These are phyloP conservation scores for Phytophthora tubulina DNA, from an alignment of 352 stramenopile species.

Conservation along the genomic window DNA sequence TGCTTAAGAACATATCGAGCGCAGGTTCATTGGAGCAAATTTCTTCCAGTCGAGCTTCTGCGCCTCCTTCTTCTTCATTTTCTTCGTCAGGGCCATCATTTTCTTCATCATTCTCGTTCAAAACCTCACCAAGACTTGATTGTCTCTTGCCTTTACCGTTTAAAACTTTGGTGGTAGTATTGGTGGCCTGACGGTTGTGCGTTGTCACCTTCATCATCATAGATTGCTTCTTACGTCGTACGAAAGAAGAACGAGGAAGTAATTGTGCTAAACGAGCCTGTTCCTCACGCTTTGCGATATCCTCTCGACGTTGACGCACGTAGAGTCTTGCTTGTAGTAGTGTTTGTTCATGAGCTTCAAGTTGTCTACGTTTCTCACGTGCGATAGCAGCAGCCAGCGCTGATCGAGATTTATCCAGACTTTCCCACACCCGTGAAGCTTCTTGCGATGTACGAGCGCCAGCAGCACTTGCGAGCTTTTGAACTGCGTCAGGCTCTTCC, in stretches of 20 bases:
- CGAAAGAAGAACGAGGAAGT: constrained; percentile 71
- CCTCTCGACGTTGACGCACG: constrained; percentile 57
- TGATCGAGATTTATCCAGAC: constrained; percentile 55
- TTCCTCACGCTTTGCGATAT: constrained; percentile 67
- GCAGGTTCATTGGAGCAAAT: constrained; percentile 66
- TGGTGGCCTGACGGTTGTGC: constrained; percentile 36
- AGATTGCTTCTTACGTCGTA: constrained; percentile 72
- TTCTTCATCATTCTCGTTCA: constrained; percentile 33
- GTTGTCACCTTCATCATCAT: constrained; percentile 69
- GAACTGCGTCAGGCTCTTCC: constrained; percentile 73
- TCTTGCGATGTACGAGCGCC: constrained; percentile 64
- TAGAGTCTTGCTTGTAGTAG: constrained; percentile 49
- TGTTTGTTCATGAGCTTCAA: constrained; percentile 43
- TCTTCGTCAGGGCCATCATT: constrained; percentile 28
- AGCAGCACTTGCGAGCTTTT: constrained; percentile 59
- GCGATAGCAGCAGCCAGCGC: constrained; percentile 53
- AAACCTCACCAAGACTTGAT: constrained; percentile 22
- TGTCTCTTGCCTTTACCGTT: constrained; percentile 14
- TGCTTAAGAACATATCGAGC: constrained; percentile 68
- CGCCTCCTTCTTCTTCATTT: constrained; percentile 35
- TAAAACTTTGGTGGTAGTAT: constrained; percentile 10
- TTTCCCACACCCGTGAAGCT: constrained; percentile 65
- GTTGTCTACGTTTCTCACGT: constrained; percentile 54
- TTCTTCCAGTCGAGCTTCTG: constrained; percentile 51
- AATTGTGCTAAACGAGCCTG: constrained; percentile 66